Percentiles rank a stretch among this genome's conserved stretches.
Evolutionary conservation across 2,329 filamentous ascomycete species (phyloP).

Genomic region (Coccinonectria pachysandricola): DNA sequence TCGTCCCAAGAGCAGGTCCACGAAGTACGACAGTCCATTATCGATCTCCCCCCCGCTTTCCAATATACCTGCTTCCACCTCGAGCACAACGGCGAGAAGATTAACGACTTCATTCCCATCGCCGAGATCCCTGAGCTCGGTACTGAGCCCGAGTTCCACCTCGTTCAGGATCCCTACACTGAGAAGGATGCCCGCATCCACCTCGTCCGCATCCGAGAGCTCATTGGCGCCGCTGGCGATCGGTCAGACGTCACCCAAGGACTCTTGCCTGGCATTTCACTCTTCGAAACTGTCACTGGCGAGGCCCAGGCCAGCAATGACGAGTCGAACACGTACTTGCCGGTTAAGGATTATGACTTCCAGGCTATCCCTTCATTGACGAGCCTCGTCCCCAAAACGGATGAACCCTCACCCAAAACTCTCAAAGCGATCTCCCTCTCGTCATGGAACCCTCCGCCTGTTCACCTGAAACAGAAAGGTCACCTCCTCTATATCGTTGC

Average conservation of each 20-base stretch:
- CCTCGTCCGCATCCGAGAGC: constrained; percentile 77
- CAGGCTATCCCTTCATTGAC: constrained; percentile 55
- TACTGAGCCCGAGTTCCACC: constrained; percentile 63
- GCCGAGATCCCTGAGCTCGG: constrained; percentile 77
- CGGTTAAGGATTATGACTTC: constrained; percentile 67
- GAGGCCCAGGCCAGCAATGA: constrained; percentile 31
- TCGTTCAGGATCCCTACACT: constrained; percentile 93
- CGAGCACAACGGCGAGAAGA: constrained; percentile 74
- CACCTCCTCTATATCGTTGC: constrained; percentile 85
- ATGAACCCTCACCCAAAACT: constrained; percentile 70
- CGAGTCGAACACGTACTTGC: constrained; percentile 22
- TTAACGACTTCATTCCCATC: constrained; percentile 92
- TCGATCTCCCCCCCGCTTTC: constrained; percentile 85
- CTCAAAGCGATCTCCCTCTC: constrained; percentile 83
- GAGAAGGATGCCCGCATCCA: constrained; percentile 98
- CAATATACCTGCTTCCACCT: constrained; percentile 99
- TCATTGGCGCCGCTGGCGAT: constrained; percentile 86
- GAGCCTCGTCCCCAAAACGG: constrained; percentile 58
- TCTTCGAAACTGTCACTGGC: constrained; percentile 68
- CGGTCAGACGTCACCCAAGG: constrained; percentile 81
- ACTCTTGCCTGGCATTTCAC: constrained; percentile 70
- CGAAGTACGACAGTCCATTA: constrained; percentile 91
- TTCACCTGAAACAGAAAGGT: constrained; percentile 80
- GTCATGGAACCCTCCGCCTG: constrained; percentile 92
- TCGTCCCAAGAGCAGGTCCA: constrained; percentile 93